phyloP scores from a whole-genome alignment of 345 rosid genomes.

The Lenwebbia sp. region DNA sequence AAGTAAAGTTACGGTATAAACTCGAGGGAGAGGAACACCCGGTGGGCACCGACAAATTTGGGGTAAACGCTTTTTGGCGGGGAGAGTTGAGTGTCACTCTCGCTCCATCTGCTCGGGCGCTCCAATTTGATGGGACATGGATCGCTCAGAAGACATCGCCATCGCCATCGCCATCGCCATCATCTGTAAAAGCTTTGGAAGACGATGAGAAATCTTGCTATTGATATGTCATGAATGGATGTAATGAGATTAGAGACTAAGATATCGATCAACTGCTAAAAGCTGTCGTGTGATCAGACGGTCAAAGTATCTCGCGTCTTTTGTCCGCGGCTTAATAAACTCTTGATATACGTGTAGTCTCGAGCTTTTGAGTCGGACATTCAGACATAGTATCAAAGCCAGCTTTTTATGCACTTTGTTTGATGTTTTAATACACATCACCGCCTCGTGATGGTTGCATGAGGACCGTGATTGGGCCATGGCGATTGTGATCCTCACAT shows the following conservation, averaged over 20 bases:
- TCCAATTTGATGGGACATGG: no score
- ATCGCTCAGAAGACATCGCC: not conserved
- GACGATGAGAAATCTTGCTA: not conserved
- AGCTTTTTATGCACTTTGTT: no score
- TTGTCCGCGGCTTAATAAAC: accelerated
- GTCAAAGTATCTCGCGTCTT: no score
- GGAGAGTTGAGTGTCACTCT: not conserved
- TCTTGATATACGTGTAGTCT: not conserved
- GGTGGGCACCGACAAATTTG: not conserved
- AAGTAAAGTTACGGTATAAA: not conserved
- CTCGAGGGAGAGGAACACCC: not conserved
- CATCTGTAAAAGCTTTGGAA: not conserved
- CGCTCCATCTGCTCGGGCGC: not conserved
- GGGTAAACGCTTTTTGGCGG: not conserved
- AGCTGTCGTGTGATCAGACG: no score
- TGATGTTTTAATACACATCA: not conserved
- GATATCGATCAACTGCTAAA: no score
- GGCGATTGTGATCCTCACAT: not conserved
- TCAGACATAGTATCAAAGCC: no score
- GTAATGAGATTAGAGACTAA: not conserved
- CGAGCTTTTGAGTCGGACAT: not conserved
- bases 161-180: not conserved
- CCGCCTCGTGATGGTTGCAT: not conserved
- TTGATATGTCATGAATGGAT: not conserved
- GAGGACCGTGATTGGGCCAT: not conserved